Conservation (phyloP, 768 basidiomycete genomes). For the Hemileccinum rubropunctum region DNA sequence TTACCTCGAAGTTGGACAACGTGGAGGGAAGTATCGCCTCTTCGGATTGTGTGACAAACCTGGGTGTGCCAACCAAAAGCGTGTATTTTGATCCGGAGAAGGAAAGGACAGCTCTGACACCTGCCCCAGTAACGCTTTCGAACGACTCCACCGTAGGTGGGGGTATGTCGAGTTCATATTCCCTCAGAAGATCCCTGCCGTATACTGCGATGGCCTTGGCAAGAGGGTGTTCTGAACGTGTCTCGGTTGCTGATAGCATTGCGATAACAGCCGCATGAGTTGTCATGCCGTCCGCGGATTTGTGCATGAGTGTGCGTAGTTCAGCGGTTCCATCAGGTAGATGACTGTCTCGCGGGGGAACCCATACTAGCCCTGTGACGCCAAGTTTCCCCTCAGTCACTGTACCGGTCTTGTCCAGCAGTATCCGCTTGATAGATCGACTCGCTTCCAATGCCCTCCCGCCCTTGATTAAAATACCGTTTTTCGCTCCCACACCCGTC, state of each 20-base stretch:
- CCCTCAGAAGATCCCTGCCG: conserved; percentile 61
- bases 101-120: conserved; percentile 69
- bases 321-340: conserved; percentile 12
- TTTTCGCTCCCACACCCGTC: conserved; percentile 93
- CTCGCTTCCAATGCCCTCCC: conserved; percentile 93
- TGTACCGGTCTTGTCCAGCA: conserved; percentile 97
- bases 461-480: conserved; percentile 98
- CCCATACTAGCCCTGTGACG: conserved; percentile 79
- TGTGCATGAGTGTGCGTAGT: conserved; percentile 12
- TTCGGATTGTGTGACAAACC: conserved; percentile 61
- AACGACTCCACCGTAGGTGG: conserved; percentile 66
- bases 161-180: conserved; percentile 40
- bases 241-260: conserved; percentile 84
- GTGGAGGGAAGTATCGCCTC: conserved; percentile 53
- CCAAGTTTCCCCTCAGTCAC: conserved; percentile 93
- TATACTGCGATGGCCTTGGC: conserved; percentile 89
- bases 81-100: conserved; percentile 52
- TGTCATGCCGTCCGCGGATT: conserved; percentile 62
- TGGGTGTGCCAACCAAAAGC: conserved; percentile 72
- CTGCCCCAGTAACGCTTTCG: conserved; percentile 86
- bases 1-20: conserved; percentile 61
- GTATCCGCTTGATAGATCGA: conserved; percentile 72
- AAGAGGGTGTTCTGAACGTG: conserved; percentile 92
- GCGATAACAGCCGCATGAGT: conserved; percentile 62
- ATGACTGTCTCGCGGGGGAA: conserved; percentile 34